A percentile compares a stretch with the other conserved stretches of the same genome.
Conservation (phyloP, 1,284 basidiomycete genomes). For the Rugosomyces carneus region DNA sequence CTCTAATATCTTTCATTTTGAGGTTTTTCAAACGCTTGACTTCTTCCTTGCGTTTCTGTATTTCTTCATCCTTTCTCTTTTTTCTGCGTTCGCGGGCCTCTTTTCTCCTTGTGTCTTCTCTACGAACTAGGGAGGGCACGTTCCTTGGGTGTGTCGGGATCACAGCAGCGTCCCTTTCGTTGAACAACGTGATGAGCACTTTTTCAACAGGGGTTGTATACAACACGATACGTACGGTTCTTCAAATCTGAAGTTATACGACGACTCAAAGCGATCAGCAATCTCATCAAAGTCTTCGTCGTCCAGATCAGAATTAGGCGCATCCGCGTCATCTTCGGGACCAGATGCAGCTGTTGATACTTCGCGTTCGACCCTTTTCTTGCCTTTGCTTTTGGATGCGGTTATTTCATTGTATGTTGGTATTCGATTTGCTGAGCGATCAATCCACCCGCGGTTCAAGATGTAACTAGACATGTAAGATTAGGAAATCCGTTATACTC, state of each 20-base stretch:
- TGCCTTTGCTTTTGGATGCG: constrained; percentile 30
- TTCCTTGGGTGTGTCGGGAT: constrained; percentile 79
- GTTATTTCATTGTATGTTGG: constrained; percentile 84
- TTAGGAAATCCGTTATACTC: neutral
- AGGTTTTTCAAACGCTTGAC: constrained; percentile 73
- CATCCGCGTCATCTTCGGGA: constrained; percentile 16
- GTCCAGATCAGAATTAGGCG: constrained; percentile 20
- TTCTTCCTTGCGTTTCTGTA: constrained; percentile 73
- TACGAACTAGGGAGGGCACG: constrained; percentile 64
- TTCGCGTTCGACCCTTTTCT: constrained; percentile 28
- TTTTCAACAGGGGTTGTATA: neutral
- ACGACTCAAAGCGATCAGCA: constrained; percentile 81
- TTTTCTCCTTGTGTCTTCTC: constrained; percentile 76
- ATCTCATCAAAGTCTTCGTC: constrained; percentile 66
- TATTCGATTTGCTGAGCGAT: constrained; percentile 61
- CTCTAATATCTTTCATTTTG: constrained; percentile 79
- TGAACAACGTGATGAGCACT: neutral
- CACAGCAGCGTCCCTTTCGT: constrained; percentile 56
- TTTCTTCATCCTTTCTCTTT: constrained; percentile 75
- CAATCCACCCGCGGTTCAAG: constrained; percentile 92
- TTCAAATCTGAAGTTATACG: constrained; percentile 94
- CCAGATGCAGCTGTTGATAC: constrained; percentile 19
- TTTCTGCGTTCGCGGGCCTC: constrained; percentile 73
- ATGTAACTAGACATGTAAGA: constrained; percentile 64
- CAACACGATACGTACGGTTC: constrained; percentile 62